phyloP scores from a whole-genome alignment of 345 rosid genomes.

The Gossypium mustelinum region DNA sequence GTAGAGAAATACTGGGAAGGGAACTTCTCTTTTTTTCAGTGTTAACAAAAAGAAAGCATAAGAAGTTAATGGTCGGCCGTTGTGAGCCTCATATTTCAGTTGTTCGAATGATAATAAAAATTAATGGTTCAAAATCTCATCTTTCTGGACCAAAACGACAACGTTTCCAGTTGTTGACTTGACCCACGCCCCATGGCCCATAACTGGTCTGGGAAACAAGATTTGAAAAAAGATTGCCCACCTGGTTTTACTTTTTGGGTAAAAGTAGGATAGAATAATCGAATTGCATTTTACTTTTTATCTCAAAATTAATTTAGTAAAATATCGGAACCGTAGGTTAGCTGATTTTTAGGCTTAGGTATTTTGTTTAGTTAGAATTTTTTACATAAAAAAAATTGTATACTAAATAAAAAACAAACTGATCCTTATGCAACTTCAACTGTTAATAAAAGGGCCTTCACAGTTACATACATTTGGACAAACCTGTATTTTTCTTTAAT shows the following conservation, averaged over 20 bases:
- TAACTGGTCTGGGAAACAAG: neutral
- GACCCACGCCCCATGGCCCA: neutral
- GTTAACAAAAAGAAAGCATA: neutral
- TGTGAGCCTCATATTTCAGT: slow-evolving; percentile 35
- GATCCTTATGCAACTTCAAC: too few species aligned
- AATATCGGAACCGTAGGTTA: too few species aligned
- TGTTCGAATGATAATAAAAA: slow-evolving; percentile 15
- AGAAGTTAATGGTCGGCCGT: neutral
- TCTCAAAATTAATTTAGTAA: too few species aligned
- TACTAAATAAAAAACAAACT: too few species aligned
- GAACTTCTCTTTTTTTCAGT: neutral
- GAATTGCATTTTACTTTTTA: too few species aligned
- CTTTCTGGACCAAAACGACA: neutral
- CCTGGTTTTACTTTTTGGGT: neutral
- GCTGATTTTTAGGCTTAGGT: too few species aligned
- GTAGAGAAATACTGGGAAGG: slow-evolving; percentile 3
- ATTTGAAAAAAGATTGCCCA: neutral
- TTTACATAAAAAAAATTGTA: too few species aligned
- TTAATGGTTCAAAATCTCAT: slow-evolving; percentile 3
- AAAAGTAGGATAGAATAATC: too few species aligned
- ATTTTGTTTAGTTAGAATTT: too few species aligned
- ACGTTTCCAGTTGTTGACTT: neutral
- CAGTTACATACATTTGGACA: too few species aligned
- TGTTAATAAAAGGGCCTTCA: too few species aligned
- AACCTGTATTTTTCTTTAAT: neutral